phyloP scores from a whole-genome alignment of 1,139 yeast species.

The Pichia sp. region DNA sequence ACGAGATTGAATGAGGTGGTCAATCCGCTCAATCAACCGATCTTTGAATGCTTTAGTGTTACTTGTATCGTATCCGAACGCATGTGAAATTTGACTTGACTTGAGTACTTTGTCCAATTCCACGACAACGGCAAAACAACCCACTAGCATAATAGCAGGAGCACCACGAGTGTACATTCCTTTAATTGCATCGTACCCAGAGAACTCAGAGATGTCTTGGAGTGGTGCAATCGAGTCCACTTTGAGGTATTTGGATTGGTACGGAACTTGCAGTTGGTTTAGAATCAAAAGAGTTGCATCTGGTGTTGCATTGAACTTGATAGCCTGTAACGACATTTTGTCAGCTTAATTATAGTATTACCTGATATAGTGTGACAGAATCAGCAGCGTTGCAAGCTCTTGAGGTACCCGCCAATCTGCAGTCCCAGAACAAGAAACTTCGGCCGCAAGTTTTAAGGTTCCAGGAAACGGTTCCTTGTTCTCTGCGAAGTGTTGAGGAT shows the following conservation, averaged over 20 bases:
- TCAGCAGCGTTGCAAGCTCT: no score
- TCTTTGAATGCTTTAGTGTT: conserved; percentile 26
- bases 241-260: conserved; percentile 59
- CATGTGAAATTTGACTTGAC: conserved; percentile 1
- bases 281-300: conserved; percentile 47
- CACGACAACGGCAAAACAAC: conserved; percentile 74
- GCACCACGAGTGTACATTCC: conserved; percentile 97
- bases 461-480: no score
- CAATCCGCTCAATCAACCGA: conserved; percentile 42
- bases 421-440: not conserved
- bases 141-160: conserved; percentile 96
- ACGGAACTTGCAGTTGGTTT: conserved; percentile 81
- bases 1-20: conserved; percentile 66
- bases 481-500: no score
- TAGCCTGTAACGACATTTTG: conserved; percentile 50
- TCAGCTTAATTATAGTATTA: no score
- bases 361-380: no score
- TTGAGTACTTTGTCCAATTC: conserved; percentile 40
- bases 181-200: conserved; percentile 72
- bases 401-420: not conserved
- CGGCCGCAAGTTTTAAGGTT: not conserved
- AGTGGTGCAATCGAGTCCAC: conserved; percentile 31
- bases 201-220: conserved; percentile 30
- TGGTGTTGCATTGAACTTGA: conserved; percentile 48
- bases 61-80: conserved; percentile 28